Conservation (phyloP, 164 flowering plant species). For the Platanus orientalis region DNA sequence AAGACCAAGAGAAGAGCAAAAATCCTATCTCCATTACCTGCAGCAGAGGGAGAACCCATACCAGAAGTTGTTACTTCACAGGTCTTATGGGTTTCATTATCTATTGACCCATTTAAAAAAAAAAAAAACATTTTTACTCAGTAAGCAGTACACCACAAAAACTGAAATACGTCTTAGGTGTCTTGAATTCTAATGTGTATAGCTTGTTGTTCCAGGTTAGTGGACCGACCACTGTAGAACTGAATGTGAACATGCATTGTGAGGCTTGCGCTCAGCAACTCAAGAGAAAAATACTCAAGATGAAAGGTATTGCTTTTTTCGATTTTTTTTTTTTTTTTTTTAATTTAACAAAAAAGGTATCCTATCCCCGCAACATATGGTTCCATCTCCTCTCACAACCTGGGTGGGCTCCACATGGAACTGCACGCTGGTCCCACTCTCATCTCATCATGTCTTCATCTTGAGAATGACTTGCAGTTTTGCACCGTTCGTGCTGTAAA, state of each 20-base stretch:
- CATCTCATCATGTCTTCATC: too few species aligned
- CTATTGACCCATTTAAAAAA: too few species aligned
- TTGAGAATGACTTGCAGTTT: too few species aligned
- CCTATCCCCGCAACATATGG: too few species aligned
- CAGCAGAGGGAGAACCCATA: slow-evolving; percentile 60
- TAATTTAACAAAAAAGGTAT: too few species aligned
- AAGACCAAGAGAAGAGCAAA: slow-evolving; percentile 74
- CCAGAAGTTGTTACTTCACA: slow-evolving; percentile 73
- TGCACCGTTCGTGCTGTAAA: too few species aligned
- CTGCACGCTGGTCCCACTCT: neutral
- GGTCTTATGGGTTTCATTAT: slow-evolving; percentile 32
- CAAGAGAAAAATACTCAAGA: slow-evolving; percentile 77
- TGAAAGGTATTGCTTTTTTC: slow-evolving; percentile 97
- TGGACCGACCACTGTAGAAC: slow-evolving; percentile 61
- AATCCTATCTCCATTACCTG: slow-evolving; percentile 76
- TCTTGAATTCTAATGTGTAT: neutral
- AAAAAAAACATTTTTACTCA: too few species aligned
- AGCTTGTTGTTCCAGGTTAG: slow-evolving; percentile 42
- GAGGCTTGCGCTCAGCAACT: slow-evolving; percentile 89
- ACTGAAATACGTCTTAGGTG: too few species aligned
- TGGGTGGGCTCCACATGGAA: neutral
- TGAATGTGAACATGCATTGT: slow-evolving; percentile 90
- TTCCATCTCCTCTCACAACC: too few species aligned
- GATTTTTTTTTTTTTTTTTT: too few species aligned
- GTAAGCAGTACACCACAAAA: too few species aligned